Evolutionary conservation across 2,329 filamentous ascomycete genomes (phyloP).

Genomic region (Aspergillus piperis): DNA sequence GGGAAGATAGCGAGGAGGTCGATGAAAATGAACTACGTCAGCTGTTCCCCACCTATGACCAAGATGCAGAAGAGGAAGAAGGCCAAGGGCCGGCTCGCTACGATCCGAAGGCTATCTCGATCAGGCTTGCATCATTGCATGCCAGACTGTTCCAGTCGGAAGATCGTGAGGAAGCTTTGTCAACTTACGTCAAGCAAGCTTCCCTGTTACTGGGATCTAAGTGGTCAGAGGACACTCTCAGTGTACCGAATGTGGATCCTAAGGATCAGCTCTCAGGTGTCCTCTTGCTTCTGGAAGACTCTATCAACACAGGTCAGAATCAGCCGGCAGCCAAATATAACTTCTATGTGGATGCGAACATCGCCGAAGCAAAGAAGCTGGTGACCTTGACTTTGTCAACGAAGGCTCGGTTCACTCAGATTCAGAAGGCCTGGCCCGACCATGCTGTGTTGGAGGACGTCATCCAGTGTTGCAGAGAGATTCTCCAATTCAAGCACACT

Average conservation of each 20-base stretch:
- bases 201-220: constrained; percentile 38
- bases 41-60: constrained; percentile 78
- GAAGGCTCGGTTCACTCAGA: constrained; percentile 69
- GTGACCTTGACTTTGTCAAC: constrained; percentile 69
- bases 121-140: constrained; percentile 65
- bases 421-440: constrained; percentile 65
- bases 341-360: constrained; percentile 83
- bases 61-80: constrained; percentile 47
- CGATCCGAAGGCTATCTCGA: constrained; percentile 58
- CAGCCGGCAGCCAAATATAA: constrained; percentile 64
- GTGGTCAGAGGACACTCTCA: constrained; percentile 28
- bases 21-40: constrained; percentile 74
- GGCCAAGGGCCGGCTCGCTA: constrained; percentile 29
- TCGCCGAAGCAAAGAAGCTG: constrained; percentile 72
- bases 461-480: constrained; percentile 69
- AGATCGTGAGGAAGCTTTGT: constrained; percentile 32
- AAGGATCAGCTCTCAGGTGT: constrained; percentile 65
- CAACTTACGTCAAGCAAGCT: constrained; percentile 38
- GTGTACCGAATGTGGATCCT: constrained; percentile 35
- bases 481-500: constrained; percentile 72
- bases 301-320: constrained; percentile 53
- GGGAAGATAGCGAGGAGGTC: constrained; percentile 73
- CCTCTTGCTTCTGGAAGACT: constrained; percentile 65
- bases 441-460: constrained; percentile 83
- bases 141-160: constrained; percentile 43